Conservation (phyloP, 768 basidiomycete species). For the Agrocybe pediades region DNA sequence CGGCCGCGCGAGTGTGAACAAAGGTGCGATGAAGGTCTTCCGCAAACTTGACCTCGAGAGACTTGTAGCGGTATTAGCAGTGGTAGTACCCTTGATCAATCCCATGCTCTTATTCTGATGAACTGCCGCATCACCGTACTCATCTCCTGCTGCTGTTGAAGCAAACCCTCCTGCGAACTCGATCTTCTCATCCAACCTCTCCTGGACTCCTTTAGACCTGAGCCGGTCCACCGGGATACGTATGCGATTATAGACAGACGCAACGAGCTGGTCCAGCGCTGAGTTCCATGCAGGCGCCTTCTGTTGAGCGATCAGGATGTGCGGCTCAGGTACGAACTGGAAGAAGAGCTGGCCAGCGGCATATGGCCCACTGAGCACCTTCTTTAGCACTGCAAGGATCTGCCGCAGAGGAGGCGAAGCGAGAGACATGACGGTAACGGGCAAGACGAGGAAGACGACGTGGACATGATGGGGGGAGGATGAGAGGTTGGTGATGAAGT, state of each 20-base stretch:
- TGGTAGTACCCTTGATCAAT: no score
- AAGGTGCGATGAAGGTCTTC: constrained; percentile 64
- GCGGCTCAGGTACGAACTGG: constrained; percentile 73
- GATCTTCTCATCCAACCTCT: background rate
- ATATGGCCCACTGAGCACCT: constrained; percentile 35
- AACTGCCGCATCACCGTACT: constrained; percentile 2
- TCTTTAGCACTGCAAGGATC: constrained; percentile 64
- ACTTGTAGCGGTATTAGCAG: no score
- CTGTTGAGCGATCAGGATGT: constrained; percentile 50
- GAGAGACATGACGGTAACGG: constrained; percentile 59
- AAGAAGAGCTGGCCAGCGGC: constrained; percentile 57
- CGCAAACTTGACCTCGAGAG: constrained; percentile 41
- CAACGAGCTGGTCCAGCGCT: constrained; percentile 52
- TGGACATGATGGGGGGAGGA: constrained; percentile 37
- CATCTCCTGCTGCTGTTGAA: background rate
- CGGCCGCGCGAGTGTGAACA: constrained; percentile 62
- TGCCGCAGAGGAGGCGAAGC: constrained; percentile 70
- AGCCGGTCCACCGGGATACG: constrained; percentile 59
- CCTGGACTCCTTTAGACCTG: constrained; percentile 51
- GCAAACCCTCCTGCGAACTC: background rate
- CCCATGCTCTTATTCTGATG: no score
- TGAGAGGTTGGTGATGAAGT: constrained; percentile 49
- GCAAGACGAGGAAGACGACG: constrained; percentile 72
- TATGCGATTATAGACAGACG: constrained; percentile 74
- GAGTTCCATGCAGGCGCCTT: constrained; percentile 41